Percentiles rank a stretch among this genome's conserved stretches.
These are phyloP conservation scores for Vigna angularis DNA, from an alignment of 306 rosid species.

Conservation along the genomic window DNA sequence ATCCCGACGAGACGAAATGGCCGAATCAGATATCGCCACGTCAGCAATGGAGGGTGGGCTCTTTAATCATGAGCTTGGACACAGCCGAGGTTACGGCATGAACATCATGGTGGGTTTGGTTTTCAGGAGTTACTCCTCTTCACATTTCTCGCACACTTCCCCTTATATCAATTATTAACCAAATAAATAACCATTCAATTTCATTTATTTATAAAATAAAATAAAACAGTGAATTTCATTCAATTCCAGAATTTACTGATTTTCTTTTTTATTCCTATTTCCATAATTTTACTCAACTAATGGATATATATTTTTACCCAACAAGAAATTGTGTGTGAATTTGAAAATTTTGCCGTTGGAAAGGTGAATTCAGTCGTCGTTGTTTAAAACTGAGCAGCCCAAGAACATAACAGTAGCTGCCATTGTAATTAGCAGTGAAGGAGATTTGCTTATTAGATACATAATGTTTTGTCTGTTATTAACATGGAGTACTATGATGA, in stretches of 20 bases:
- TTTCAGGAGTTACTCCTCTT: slow-evolving; percentile 21
- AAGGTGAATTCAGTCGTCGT: neutral
- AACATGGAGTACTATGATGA: slow-evolving; percentile 1
- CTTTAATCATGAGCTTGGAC: slow-evolving; percentile 54
- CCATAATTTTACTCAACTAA: neutral
- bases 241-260: neutral
- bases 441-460: neutral
- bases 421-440: neutral
- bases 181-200: neutral
- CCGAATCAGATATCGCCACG: slow-evolving; percentile 67
- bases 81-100: slow-evolving; percentile 42
- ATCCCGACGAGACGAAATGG: slow-evolving; percentile 74
- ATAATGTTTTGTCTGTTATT: neutral
- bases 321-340: neutral
- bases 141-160: neutral
- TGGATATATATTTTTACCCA: neutral
- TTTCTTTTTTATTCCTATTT: too few species aligned
- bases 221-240: too few species aligned
- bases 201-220: neutral
- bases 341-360: neutral
- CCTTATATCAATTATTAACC: neutral
- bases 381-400: neutral
- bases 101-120: slow-evolving; percentile 50
- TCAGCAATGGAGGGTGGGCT: slow-evolving; percentile 32
- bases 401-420: too few species aligned